Conservation (phyloP, 805 yeast genomes). For the Kodamaea lidongshanica region DNA sequence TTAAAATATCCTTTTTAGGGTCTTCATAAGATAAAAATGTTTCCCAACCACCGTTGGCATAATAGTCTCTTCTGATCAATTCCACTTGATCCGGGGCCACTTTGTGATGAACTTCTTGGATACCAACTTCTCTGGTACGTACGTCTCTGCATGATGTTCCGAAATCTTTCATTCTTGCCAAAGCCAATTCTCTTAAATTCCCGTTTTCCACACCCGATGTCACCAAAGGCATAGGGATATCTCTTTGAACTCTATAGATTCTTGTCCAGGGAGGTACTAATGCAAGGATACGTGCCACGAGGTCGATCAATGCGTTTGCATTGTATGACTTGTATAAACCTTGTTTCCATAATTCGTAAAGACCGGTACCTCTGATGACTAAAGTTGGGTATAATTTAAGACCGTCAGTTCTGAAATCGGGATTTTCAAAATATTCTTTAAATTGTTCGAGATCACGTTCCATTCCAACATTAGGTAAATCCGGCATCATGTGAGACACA, state of each 20-base stretch:
- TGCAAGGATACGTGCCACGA: constrained; percentile 93
- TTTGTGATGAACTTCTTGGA: constrained; percentile 96
- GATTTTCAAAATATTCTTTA: constrained; percentile 93
- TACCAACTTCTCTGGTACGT: constrained; percentile 96
- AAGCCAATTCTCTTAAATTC: constrained; percentile 87
- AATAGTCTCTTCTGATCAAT: constrained; percentile 88
- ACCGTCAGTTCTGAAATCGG: constrained; percentile 95
- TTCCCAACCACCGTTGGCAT: constrained; percentile 99
- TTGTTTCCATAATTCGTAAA: constrained; percentile 95
- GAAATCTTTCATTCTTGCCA: constrained; percentile 96
- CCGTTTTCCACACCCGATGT: constrained; percentile 98
- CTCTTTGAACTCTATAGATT: constrained; percentile 96
- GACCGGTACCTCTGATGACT: constrained; percentile 95
- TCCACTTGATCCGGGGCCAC: constrained; percentile 97
- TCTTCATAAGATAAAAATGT: constrained; percentile 94
- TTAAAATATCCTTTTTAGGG: constrained; percentile 90
- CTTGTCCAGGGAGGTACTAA: constrained; percentile 99
- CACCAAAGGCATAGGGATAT: constrained; percentile 98
- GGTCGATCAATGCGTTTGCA: constrained; percentile 87
- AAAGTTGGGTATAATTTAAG: constrained; percentile 91
- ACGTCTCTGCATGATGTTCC: constrained; percentile 96
- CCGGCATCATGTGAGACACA: constrained; percentile 99
- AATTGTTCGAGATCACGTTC: constrained; percentile 96
- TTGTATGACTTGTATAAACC: constrained; percentile 92
- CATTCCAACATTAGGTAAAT: constrained; percentile 97